Evolutionary conservation across 805 yeast species (phyloP), one percentile per base, ranked within the genome.

Genomic region (Starmera amethionina): DNA sequence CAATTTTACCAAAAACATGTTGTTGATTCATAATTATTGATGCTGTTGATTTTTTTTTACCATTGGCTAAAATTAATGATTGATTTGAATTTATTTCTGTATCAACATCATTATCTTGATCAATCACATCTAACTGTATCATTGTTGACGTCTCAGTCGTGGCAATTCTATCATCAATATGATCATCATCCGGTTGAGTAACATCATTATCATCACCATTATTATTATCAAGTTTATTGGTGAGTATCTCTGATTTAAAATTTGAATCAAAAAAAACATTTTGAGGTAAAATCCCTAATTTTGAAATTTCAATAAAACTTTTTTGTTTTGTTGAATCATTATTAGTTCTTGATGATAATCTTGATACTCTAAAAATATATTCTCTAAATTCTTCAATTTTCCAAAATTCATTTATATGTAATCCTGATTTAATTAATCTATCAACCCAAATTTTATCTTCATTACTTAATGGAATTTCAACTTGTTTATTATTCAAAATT

Each of bases 371-470:
- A 43, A 62, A 68, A 8, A 89, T 71, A 48, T 86, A 83, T 27
- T 79, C 79, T 41, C 89, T 68, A 41, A 87, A 58, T 4, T 75
- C 75, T 13, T 79, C 79, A 11, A 90, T 61, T 56, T 89, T 90
- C 97, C 97, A 90, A 22, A 85, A 50, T 35, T 87, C 94, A 8
- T 65, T 67, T 9, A 78, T 86, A 8, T 67, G 67, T 39, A 90
- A 60, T 0, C 97, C 97, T n/a, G 85, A 68, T 3, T 80, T 68
- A 36, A 75, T 71, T 34, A 90, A 63, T 46, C 80, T 77, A 31
- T 74, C 74, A n/a, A 87, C 64, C 88, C 95, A 82, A 29, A 69
- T 68, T 41, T 72, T 68, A 56, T 85, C 95, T 42, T 76, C 82
- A 4, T 71, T 68, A 0, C 86, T 78, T 22, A 82, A 45, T 4